Base-by-base conservation (phyloP, 192 early-diverging fungal genomes). In the Mortierella claussenii region DNA sequence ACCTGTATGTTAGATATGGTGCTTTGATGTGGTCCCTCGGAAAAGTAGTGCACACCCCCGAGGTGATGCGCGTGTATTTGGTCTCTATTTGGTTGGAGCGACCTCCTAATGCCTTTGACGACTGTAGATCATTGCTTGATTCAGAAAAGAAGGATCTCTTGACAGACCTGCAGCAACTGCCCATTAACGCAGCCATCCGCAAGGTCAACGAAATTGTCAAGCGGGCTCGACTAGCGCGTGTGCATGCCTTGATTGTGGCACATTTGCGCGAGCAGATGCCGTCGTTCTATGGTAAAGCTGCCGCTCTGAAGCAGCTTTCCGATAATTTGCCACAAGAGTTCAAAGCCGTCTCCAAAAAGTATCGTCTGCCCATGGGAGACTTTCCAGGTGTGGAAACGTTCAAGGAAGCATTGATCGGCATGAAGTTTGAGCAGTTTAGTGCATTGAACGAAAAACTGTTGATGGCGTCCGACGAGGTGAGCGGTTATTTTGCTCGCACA, bases 21-120 rank as follows among this genome's bases (percentile, higher is more conserved):
- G 93, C 94, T 28, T 78, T 95, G 70, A 95, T 95, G 94, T 95
- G 92, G 92, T 91, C 91, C n/a, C 84, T 95, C 27, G 94, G 93
- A 47, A 91, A 92, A 66, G 91, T 94, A 8, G 85, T 95, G 5
- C 84, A 90, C 36, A 91, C 90, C 2, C 93, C 94, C 26, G 94
- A 95, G 70, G 93, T 94, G 17, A 84, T 88, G 74, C 86, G 92
- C n/a, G 94, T 95, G 40, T 94, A 89, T 78, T 49, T 89, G 59
- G 85, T 88, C 17, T 89, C 87, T 28, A 92, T 94, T 78, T 93
- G 93, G 93, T 81, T 88, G 23, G 80, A 87, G 59, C 85, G 86
- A 11, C 85, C 89, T 7, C 81, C 84, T 48, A 86, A 88, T 59
- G 70, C 84, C 21, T 86, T 87, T 82, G 82, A 89, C 21, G 93